Percentiles rank a stretch among this genome's conserved stretches.
phyloP scores from a whole-genome alignment of 129 eudicot species.

The Oenanthe sinensis region DNA sequence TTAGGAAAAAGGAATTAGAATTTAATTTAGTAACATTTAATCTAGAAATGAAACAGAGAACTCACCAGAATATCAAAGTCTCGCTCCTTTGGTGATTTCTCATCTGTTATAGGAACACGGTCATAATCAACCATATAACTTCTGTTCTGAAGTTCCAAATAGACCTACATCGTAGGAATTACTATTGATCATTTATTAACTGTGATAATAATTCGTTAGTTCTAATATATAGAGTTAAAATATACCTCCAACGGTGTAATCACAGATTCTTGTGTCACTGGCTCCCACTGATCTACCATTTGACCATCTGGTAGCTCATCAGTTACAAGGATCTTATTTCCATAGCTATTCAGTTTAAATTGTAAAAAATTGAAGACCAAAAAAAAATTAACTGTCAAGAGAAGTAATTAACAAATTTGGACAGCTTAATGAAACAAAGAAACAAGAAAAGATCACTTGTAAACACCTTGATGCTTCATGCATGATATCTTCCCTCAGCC shows the following conservation, averaged over 20 bases:
- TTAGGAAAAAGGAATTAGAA: not conserved
- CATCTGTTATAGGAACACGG: constrained; percentile 94
- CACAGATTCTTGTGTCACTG: constrained; percentile 72
- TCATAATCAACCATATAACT: constrained; percentile 80
- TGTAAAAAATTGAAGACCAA: constrained; percentile 4
- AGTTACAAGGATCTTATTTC: constrained; percentile 94
- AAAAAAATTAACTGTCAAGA: not conserved
- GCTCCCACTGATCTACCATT: constrained; percentile 99
- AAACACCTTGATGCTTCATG: constrained; percentile 81
- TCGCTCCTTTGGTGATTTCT: constrained; percentile 92
- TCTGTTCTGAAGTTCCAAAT: constrained; percentile 60
- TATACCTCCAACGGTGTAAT: constrained; percentile 88
- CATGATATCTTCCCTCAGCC: constrained; percentile 82
- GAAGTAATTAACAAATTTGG: not conserved
- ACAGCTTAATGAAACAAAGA: constrained; percentile 8
- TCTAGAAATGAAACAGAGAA: not conserved
- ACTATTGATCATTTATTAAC: not conserved
- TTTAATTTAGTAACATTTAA: not conserved
- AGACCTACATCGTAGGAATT: constrained; percentile 46
- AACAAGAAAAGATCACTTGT: not conserved
- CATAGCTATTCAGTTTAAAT: constrained; percentile 54
- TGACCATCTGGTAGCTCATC: constrained; percentile 99
- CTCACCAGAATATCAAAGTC: constrained; percentile 91
- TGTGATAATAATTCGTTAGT: not conserved
- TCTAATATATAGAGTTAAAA: constrained; percentile 1